Evolutionary conservation across 1,284 basidiomycete species (phyloP).

Genomic region (Puccinia novopanici): DNA sequence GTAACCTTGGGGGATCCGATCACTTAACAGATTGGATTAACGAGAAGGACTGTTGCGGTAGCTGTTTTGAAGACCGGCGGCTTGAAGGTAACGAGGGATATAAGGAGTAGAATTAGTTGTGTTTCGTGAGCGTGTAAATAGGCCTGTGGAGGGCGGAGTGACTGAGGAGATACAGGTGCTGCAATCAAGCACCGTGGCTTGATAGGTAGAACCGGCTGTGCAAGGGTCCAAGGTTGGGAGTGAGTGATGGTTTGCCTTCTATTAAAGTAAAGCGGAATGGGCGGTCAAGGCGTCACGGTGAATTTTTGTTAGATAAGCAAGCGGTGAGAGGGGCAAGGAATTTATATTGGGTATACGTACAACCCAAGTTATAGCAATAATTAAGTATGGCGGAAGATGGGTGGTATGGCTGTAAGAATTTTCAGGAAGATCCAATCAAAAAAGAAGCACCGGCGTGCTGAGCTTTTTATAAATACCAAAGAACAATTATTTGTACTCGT

Average conservation of each 20-base stretch:
- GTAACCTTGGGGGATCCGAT: not conserved
- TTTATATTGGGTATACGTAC: not conserved
- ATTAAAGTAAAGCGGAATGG: not conserved
- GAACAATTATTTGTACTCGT: not conserved
- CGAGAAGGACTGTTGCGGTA: not conserved
- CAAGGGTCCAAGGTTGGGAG: not conserved
- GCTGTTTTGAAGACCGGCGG: not conserved
- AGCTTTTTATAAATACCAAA: not conserved
- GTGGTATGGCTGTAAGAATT: not conserved
- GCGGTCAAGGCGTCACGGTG: not conserved
- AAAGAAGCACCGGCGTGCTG: not conserved
- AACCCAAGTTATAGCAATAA: not conserved
- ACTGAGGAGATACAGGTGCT: not conserved
- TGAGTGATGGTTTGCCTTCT: not conserved
- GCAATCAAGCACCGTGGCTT: not conserved
- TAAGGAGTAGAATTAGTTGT: not conserved
- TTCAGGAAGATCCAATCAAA: not conserved
- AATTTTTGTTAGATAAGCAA: not conserved
- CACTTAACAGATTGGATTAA: not conserved
- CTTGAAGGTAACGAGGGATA: conserved; percentile 17
- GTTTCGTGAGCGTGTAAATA: not conserved
- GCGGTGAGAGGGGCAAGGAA: not conserved
- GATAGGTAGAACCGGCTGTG: not conserved
- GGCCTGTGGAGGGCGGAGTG: not conserved
- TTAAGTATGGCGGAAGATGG: not conserved